A percentile compares a stretch with the other conserved stretches of the same genome.
Conservation (phyloP, 2,329 filamentous ascomycete species). For the Neocucurbitaria cava region DNA sequence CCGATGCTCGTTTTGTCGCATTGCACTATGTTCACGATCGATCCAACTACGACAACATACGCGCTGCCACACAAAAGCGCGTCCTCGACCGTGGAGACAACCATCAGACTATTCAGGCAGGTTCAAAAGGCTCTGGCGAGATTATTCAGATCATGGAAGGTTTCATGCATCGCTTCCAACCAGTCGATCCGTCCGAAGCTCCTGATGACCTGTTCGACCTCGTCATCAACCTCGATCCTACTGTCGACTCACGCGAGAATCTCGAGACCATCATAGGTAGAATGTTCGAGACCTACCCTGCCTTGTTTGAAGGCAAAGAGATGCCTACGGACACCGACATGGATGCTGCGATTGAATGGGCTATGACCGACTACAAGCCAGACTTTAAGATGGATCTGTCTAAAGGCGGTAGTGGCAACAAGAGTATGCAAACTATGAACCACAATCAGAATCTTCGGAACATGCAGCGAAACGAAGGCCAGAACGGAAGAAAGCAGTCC, state of each 20-base stretch:
- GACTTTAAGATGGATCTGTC: constrained; percentile 78
- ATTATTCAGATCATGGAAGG: constrained; percentile 93
- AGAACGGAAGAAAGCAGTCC: constrained; percentile 17
- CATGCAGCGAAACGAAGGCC: constrained; percentile 37
- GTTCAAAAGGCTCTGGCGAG: constrained; percentile 73
- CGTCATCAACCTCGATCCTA: constrained; percentile 83
- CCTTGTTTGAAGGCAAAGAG: constrained; percentile 65
- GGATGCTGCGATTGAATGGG: constrained; percentile 77
- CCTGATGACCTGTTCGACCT: constrained; percentile 85
- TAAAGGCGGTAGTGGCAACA: constrained; percentile 44
- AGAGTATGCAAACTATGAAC: constrained; percentile 33
- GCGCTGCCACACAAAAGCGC: constrained; percentile 75
- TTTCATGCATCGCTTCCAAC: constrained; percentile 86
- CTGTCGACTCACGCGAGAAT: constrained; percentile 79
- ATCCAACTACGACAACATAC: constrained; percentile 72
- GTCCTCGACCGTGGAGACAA: constrained; percentile 90
- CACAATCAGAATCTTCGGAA: constrained; percentile 45
- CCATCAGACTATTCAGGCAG: constrained; percentile 94
- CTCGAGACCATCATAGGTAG: constrained; percentile 78
- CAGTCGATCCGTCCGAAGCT: constrained; percentile 67
- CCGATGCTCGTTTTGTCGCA: constrained; percentile 76
- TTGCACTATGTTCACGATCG: constrained; percentile 85
- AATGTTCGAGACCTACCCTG: constrained; percentile 79
- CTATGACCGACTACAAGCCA: constrained; percentile 79
- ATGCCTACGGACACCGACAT: constrained; percentile 77